Percentiles rank a stretch among this genome's conserved stretches.
These are phyloP conservation scores for Stygiomarasmius scandens DNA, from an alignment of 1,284 basidiomycete genomes.

Conservation along the genomic window DNA sequence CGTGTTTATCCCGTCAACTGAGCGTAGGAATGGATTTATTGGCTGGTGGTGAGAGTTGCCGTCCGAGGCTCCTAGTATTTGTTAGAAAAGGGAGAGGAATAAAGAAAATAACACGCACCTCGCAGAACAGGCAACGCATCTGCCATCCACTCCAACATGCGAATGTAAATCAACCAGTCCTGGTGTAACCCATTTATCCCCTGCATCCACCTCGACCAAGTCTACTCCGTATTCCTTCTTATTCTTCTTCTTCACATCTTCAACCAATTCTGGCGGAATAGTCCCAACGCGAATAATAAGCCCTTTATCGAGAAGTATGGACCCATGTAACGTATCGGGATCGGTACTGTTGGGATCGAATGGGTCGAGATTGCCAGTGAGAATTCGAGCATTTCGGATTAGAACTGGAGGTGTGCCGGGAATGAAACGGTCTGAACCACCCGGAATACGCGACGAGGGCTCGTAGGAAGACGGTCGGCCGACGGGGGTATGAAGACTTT, in stretches of 20 bases:
- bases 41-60: slow-evolving; percentile 56
- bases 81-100: slow-evolving; percentile 35
- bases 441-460: neutral
- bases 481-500: neutral
- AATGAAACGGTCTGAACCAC: slow-evolving; percentile 35
- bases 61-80: slow-evolving; percentile 46
- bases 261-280: slow-evolving; percentile 29
- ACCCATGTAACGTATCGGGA: slow-evolving; percentile 41
- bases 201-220: slow-evolving; percentile 43
- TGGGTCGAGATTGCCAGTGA: slow-evolving; percentile 45
- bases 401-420: slow-evolving; percentile 46
- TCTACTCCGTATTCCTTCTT: slow-evolving; percentile 19
- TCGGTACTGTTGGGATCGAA: slow-evolving; percentile 45
- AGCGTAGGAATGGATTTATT: slow-evolving; percentile 62
- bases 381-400: slow-evolving; percentile 43
- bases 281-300: slow-evolving; percentile 55
- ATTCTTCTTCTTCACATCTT: slow-evolving; percentile 27
- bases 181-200: slow-evolving; percentile 56
- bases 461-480: neutral
- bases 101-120: slow-evolving; percentile 26
- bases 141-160: slow-evolving; percentile 69
- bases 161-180: slow-evolving; percentile 77
- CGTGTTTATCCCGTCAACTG: slow-evolving; percentile 62
- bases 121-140: slow-evolving; percentile 41
- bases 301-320: slow-evolving; percentile 57